Base-by-base conservation (phyloP, 2,329 filamentous ascomycete species). In the Xylariaceae sp. region DNA sequence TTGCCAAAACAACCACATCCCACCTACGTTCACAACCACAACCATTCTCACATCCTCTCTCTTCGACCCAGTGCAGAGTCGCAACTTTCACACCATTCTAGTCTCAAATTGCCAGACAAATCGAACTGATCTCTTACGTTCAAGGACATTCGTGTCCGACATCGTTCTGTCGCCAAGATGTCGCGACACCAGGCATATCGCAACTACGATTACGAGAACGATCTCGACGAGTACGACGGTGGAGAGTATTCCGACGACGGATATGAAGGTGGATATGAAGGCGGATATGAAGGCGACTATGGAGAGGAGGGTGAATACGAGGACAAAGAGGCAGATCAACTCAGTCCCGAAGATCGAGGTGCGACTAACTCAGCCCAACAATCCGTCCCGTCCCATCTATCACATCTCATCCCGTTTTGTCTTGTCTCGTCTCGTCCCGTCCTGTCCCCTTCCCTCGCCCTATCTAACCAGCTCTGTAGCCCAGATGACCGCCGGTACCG, bases 401-500 rank as follows among this genome's bases (percentile, higher is more conserved):
- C 17, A 18, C 17, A 18, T 18, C 17, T 18, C 17, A 18, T 18
- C 17, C 17, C 17, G 17, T 18, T 18, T 18, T 18, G 17, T 18
- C 17, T 18, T 18, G 17, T 18, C 17, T 18, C 17, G 17, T 18
- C 17, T 18, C 17, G 13, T 15, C 18, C 11, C 18, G 35, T 6
- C 39, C 23, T 39, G 39, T 53, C 18, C 51, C 49, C 17, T 48
- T 35, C 52, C 17, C 18, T 48, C 51, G 17, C 15, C 47, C 10
- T 45, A 11, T 53, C 53, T 64, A 61, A 66, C 62, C 13, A 13
- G 17, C 50, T 39, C 13, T 8, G 45, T 53, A 72, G 71, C 66
- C 57, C 68, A 71, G 62, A 82, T 95, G 82, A 80, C 81, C 45
- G 74, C 82, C 45, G 88, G 86, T 54, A 90, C 87, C 0, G 77